phyloP scores from a whole-genome alignment of 225 moss, liverwort and hornwort genomes.

The Thuidium tamariscinum region DNA sequence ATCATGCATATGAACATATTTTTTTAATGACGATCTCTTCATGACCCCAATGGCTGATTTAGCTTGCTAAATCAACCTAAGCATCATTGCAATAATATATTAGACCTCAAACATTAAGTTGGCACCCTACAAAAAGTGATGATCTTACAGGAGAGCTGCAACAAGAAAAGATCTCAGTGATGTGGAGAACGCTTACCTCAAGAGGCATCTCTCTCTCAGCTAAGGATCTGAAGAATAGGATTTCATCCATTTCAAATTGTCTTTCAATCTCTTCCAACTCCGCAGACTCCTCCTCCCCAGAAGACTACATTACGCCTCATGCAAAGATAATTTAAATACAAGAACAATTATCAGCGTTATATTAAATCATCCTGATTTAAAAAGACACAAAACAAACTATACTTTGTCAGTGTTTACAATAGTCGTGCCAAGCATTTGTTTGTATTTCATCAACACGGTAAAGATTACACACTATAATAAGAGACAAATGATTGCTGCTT shows the following conservation, averaged over 20 bases:
- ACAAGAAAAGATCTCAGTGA: background rate
- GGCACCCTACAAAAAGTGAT: background rate
- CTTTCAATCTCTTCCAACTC: slow-evolving; percentile 89
- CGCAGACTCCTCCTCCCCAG: slow-evolving; percentile 62
- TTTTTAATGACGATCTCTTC: background rate
- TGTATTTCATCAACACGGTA: background rate
- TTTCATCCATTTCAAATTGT: slow-evolving; percentile 98
- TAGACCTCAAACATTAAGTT: background rate
- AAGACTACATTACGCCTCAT: slow-evolving; percentile 49
- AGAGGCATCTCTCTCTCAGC: slow-evolving; percentile 75
- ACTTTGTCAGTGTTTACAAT: background rate
- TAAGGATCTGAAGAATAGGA: slow-evolving; percentile 79
- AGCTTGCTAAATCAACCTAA: background rate
- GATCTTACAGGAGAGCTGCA: background rate
- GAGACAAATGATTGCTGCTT: background rate
- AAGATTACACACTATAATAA: background rate
- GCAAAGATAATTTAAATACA: background rate
- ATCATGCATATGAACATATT: background rate
- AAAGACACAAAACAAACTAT: background rate
- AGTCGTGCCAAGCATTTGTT: background rate
- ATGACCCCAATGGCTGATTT: background rate
- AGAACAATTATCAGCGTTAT: background rate
- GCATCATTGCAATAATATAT: background rate
- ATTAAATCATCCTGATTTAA: background rate
- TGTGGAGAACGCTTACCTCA: slow-evolving; percentile 32